Evolutionary conservation across 1,139 yeast species (phyloP).

Genomic region (Yamadazyma friedrichii): DNA sequence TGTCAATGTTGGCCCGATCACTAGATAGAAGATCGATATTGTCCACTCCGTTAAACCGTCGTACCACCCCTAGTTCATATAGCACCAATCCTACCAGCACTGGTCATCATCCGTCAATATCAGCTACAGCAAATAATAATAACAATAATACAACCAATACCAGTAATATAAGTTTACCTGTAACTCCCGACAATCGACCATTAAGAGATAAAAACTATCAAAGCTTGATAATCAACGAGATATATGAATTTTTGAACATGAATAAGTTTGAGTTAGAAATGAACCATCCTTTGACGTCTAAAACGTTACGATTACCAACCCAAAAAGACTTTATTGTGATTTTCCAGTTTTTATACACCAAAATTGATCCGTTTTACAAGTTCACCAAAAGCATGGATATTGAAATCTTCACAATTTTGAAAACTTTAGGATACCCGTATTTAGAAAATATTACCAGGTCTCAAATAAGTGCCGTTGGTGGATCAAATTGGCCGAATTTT

Average conservation of each 20-base stretch:
- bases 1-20: conserved; percentile 24
- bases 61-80: conserved; percentile 24
- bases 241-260: conserved; percentile 60
- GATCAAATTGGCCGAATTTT: conserved; percentile 84
- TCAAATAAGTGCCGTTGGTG: conserved; percentile 89
- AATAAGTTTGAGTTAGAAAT: conserved; percentile 73
- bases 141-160: not conserved
- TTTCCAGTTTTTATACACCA: conserved; percentile 75
- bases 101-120: too few relatives aligned
- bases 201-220: conserved; percentile 72
- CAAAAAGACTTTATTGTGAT: conserved; percentile 81
- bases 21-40: conserved; percentile 34
- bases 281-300: conserved; percentile 65
- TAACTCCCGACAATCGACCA: conserved; percentile 66
- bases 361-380: conserved; percentile 75
- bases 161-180: not conserved
- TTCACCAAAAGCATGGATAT: conserved; percentile 70
- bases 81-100: too few relatives aligned
- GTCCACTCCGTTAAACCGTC: conserved; percentile 40
- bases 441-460: conserved; percentile 77
- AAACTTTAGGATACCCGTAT: conserved; percentile 73
- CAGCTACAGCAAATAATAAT: conserved; percentile 13
- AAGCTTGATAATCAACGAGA: conserved; percentile 59
- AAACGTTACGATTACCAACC: conserved; percentile 74
- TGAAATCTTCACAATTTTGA: conserved; percentile 70